phyloP scores from a whole-genome alignment of 495 filamentous ascomycete genomes.

The Podospora comata region DNA sequence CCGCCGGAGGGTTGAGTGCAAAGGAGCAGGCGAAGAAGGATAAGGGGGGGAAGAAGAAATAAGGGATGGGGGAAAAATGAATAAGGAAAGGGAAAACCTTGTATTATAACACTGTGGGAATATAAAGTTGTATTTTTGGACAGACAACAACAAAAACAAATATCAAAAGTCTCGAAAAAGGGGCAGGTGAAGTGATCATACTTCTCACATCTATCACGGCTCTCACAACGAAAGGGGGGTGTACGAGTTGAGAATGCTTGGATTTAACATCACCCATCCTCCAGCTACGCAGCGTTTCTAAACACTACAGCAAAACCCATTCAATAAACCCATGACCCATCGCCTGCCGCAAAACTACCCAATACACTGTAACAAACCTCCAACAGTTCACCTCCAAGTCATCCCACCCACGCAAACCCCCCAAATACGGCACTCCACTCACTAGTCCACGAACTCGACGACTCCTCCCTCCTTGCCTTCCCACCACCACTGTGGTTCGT shows the following conservation, averaged over 20 bases:
- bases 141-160: neutral
- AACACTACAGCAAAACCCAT: neutral
- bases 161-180: neutral
- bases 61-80: slow-evolving; percentile 14
- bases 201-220: neutral
- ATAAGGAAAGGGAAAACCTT: slow-evolving; percentile 8
- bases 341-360: neutral
- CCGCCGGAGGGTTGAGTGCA: slow-evolving; percentile 28
- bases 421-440: neutral
- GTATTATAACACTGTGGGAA: slow-evolving; percentile 25
- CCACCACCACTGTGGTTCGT: neutral
- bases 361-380: neutral
- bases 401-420: neutral
- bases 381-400: neutral
- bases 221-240: too few species aligned
- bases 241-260: too few species aligned
- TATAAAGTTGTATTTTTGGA: neutral
- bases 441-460: neutral
- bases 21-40: slow-evolving; percentile 35
- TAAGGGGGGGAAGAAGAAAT: slow-evolving; percentile 25
- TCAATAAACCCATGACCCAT: neutral
- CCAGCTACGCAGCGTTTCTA: neutral
- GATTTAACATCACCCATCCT: neutral
- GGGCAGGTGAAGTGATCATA: neutral
- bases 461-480: neutral